Conservation (phyloP, 208 protist species). For the Leishmania mexicana region DNA sequence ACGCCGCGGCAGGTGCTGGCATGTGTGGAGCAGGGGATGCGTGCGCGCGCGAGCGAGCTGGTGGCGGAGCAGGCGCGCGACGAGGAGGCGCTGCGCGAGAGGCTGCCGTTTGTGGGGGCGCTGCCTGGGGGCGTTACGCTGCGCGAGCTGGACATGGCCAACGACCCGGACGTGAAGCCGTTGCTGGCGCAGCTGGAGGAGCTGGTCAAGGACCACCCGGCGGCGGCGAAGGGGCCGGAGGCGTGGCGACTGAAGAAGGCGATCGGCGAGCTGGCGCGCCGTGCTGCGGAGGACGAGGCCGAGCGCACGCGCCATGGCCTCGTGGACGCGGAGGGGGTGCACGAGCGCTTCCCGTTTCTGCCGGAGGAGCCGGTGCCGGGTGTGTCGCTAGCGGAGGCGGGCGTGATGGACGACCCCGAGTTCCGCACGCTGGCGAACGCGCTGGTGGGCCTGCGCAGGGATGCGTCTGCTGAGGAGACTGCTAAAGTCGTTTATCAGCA, state of each 20-base stretch:
- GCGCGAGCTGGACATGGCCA: constrained; percentile 36
- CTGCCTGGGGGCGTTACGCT: constrained; percentile 35
- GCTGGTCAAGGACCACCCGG: constrained; percentile 37
- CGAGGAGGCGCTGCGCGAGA: constrained; percentile 29
- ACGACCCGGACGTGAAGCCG: constrained; percentile 28
- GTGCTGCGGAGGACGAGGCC: constrained; percentile 45
- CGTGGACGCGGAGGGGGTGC: constrained; percentile 34
- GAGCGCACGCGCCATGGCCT: constrained; percentile 22
- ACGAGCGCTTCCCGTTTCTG: constrained; percentile 46
- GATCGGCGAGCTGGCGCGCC: constrained; percentile 36
- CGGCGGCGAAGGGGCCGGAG: constrained; percentile 24
- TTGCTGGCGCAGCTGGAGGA: constrained; percentile 42
- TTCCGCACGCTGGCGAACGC: constrained; percentile 48
- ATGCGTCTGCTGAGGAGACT: neutral
- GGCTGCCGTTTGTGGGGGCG: constrained; percentile 36
- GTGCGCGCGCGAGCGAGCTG: constrained; percentile 10
- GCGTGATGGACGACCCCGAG: constrained; percentile 42
- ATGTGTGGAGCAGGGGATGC: constrained; percentile 31
- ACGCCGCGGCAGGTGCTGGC: constrained; percentile 5
- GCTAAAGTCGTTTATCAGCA: neutral
- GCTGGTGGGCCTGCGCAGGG: constrained; percentile 35
- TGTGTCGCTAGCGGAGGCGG: constrained; percentile 38
- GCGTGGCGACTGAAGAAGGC: constrained; percentile 47
- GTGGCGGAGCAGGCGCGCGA: constrained; percentile 15
- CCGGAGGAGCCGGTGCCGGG: constrained; percentile 47